phyloP scores from a whole-genome alignment of 345 rosid species.

The Boechera divaricarpa region DNA sequence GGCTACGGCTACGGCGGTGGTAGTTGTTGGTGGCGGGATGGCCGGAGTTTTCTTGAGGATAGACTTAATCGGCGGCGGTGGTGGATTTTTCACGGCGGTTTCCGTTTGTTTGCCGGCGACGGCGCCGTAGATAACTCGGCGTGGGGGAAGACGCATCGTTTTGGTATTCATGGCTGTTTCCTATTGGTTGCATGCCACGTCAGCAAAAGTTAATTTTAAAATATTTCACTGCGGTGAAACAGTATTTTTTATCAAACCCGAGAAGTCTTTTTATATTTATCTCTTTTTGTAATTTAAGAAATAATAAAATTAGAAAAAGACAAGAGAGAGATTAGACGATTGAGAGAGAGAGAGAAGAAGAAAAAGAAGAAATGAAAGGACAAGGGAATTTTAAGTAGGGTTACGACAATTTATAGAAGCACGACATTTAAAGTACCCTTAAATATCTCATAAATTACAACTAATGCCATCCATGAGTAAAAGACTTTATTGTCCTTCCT shows the following conservation, averaged over 20 bases:
- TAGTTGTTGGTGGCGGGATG: background rate
- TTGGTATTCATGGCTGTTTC: conserved; percentile 56
- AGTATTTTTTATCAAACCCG: conserved; percentile 15
- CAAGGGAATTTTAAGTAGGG: conserved; percentile 21
- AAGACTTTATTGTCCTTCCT: conserved; percentile 16
- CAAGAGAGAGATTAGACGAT: background rate
- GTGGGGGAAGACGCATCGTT: conserved; percentile 90
- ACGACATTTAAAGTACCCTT: conserved; percentile 24
- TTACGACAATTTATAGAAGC: conserved; percentile 38
- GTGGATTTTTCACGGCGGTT: conserved; percentile 30
- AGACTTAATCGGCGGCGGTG: conserved; percentile 41
- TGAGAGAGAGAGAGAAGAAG: background rate
- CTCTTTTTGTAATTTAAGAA: conserved; percentile 26
- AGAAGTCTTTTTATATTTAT: background rate
- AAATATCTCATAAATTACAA: background rate
- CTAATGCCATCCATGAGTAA: background rate
- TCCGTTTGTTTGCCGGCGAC: conserved; percentile 24
- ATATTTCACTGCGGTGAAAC: conserved; percentile 33
- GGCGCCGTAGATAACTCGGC: conserved; percentile 59
- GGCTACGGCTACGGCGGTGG: conserved; percentile 25
- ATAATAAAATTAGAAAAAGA: background rate
- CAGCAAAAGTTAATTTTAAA: conserved; percentile 30
- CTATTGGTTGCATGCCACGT: conserved; percentile 75
- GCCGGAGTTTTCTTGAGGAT: conserved; percentile 46
- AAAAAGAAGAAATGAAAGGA: conserved; percentile 6